Base-by-base conservation (phyloP, 106 monocot species). In the Platanthera guangdongensis region DNA sequence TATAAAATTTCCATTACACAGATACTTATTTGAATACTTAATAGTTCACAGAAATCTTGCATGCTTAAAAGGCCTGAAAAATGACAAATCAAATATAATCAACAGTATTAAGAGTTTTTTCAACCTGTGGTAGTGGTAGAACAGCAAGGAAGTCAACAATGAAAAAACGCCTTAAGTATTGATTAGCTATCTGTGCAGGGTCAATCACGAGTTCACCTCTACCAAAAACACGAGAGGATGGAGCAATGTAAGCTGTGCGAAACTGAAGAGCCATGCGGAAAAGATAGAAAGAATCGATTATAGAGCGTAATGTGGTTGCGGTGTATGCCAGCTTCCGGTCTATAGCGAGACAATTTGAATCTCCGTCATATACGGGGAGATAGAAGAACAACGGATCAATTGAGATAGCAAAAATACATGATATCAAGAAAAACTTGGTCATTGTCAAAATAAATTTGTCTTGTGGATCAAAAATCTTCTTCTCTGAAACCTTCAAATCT, bases 211-310 rank as follows among this genome's bases (percentile, higher is more conserved):
- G 89, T 78, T 93, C 96, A 77, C 93, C 91, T 78, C 89, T 84
- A 16, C 96, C 96, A 84, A 96, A 96, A 68, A 96, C 93, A 47
- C 96, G 96, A 71, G 96, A 89, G 2, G 93, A 93, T 30, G 95
- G 95, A 63, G 96, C 89, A 77, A 87, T 91, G 60, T 86, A 96
- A 55, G 85, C 93, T 47, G 96, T 96, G 22, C 89, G 84, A 49
- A 96, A 96, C 57, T 89, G 92, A 83, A 96, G 82, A 83, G 64
- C 64, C 62, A 96, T 86, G 9, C 82, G 88, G 7, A 84, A 48
- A 77, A 96, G 80, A 84, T 96, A 96, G 82, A 93, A 84, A 32
- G 74, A 72, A 84, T 96, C 96, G 77, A 96, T 75, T 25, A 96
- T 75, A 62, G 93, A 85, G 47, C 96, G 85, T 52, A 91, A 16